A percentile compares a stretch with the other conserved stretches of the same genome.
These are phyloP conservation scores for Aspergillus olivimuriae DNA, from an alignment of 495 filamentous ascomycete genomes.

Conservation along the genomic window DNA sequence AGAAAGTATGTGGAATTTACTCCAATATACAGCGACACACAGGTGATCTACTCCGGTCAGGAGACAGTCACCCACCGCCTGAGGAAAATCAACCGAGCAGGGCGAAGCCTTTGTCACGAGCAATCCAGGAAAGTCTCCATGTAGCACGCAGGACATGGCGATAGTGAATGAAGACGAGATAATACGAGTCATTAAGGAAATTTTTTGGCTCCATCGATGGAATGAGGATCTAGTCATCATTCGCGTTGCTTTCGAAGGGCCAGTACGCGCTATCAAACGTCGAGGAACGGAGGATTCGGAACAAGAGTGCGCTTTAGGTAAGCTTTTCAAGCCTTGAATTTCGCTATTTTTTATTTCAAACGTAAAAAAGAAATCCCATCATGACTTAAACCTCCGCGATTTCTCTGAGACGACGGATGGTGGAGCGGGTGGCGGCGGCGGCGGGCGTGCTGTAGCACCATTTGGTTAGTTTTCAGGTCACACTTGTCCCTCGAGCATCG, in stretches of 20 bases:
- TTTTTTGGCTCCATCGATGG: no score
- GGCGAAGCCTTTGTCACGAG: no score
- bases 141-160: no score
- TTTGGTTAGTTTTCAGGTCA: conserved; percentile 19
- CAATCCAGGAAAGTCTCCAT: no score
- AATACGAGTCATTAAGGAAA: no score
- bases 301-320: conserved; percentile 10
- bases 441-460: conserved; percentile 69
- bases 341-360: conserved; percentile 41
- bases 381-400: conserved; percentile 86
- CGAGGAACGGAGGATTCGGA: background rate
- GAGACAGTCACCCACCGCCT: no score
- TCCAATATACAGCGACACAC: no score
- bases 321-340: conserved; percentile 31
- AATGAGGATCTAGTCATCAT: no score
- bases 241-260: background rate
- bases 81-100: no score
- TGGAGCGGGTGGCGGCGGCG: conserved; percentile 92
- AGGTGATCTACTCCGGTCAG: no score
- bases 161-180: no score
- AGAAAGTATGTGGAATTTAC: no score
- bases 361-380: conserved; percentile 42
- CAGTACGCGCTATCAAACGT: background rate
- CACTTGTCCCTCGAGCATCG: background rate
- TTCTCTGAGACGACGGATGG: conserved; percentile 94